Conservation (phyloP, 208 protist species). For the Polymyxa betae region DNA sequence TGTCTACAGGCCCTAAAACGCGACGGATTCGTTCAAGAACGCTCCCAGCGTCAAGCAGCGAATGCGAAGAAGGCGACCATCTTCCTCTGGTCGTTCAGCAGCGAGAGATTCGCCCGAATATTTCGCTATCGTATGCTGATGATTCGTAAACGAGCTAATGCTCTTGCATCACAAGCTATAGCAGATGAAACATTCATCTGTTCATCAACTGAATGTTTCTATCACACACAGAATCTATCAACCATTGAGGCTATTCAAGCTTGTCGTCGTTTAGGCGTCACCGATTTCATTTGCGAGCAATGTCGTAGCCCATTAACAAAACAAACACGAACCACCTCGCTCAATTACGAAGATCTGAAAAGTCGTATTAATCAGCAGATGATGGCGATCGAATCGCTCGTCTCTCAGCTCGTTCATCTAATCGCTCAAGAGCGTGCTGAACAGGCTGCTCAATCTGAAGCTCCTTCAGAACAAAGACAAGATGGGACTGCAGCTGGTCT, state of each 20-base stretch:
- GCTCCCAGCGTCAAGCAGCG: background rate
- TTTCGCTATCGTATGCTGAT: slow-evolving; percentile 15
- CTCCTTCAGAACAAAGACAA: background rate
- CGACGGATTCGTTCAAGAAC: background rate
- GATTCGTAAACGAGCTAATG: background rate
- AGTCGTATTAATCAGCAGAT: background rate
- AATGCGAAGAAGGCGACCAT: background rate
- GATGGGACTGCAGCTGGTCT: background rate
- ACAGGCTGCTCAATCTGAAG: background rate
- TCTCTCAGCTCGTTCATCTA: background rate
- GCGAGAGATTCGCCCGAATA: background rate
- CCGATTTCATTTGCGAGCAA: background rate
- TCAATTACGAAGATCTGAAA: background rate
- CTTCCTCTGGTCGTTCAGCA: background rate
- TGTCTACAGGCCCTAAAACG: background rate
- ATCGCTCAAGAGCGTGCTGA: background rate
- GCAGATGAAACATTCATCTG: background rate
- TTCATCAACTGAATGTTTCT: background rate
- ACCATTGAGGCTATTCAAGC: background rate
- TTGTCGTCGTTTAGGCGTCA: background rate
- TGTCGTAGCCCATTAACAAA: background rate
- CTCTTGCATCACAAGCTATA: background rate
- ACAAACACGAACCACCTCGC: background rate
- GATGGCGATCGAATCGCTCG: background rate
- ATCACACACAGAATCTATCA: background rate